Evolutionary conservation across 169 alveolate genomes (phyloP), one percentile per base, ranked within the genome.

Genomic region (Cystoisospora suis): DNA sequence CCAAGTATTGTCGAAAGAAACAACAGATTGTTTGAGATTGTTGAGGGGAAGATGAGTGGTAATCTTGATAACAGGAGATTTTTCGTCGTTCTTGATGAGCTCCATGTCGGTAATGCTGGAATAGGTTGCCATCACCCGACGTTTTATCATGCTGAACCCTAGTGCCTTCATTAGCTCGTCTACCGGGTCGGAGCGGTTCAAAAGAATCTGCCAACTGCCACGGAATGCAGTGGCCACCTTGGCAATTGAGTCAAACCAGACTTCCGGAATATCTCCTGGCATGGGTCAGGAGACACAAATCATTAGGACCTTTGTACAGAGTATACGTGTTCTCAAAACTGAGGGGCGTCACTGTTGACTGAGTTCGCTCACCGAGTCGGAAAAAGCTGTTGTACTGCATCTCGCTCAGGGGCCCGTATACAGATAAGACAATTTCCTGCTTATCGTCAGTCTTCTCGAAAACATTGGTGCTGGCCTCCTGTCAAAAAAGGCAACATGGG

Each of bases 191-290:
- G 83, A 59, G 46, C 90, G 81, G 42, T 53, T 56, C 59, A 86
- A 75, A 38, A 86, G 90, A 32, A 86, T 34, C 85, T 86, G 90
- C 90, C 90, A 86, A 56, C 90, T 86, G 75, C 90, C 90, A 12
- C 70, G 69, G 53, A 86, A 86, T 15, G 90, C 90, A 0, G 65
- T 1, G 38, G 90, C 83, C 83, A 40, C 56, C 20, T 38, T 46
- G 53, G 32, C 32, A 34, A 72, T 27, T 6, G 53, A 32, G 83
- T 72, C 58, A 38, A 34, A 40, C 83, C 83, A 72, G 46, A 40
- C 53, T 4, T 72, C 83, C 27, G 83, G n/a, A 36, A 72, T 72
- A 17, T 72, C 83, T 6, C 83, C 83, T 72, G 83, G 20, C 38
- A 40, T 5, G 7, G 49, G 46, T 53, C 23, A 38, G 15, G 77